These are phyloP conservation scores for Phialocephala sp. DNA, from an alignment of 2,329 filamentous ascomycete species.

Conservation along the genomic window DNA sequence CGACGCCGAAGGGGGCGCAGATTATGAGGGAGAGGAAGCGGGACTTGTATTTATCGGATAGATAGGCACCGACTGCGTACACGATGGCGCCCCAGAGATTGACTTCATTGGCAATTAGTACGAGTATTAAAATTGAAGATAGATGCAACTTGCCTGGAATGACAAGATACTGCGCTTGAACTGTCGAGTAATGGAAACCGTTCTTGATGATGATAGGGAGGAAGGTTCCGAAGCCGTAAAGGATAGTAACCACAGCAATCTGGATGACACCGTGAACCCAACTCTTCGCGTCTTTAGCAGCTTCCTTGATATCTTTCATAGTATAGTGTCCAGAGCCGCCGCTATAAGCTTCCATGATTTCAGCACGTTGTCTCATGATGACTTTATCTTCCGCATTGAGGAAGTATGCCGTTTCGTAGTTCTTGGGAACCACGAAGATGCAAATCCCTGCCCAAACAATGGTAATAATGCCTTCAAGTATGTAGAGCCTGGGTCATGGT, in stretches of 20 bases:
- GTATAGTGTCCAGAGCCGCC: constrained; percentile 17
- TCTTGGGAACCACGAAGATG: constrained; percentile 19
- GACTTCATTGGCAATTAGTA: background rate
- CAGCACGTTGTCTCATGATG: constrained; percentile 19
- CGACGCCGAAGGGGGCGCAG: constrained; percentile 17
- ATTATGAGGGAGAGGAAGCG: constrained; percentile 20
- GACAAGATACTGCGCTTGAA: constrained; percentile 22
- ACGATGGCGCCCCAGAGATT: constrained; percentile 20
- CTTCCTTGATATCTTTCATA: constrained; percentile 24
- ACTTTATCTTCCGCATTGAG: constrained; percentile 20
- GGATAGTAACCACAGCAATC: constrained; percentile 19
- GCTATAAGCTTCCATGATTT: constrained; percentile 18
- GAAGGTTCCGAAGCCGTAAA: constrained; percentile 24
- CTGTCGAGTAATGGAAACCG: constrained; percentile 22
- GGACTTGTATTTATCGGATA: constrained; percentile 21
- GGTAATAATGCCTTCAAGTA: constrained; percentile 50
- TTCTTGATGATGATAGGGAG: constrained; percentile 23
- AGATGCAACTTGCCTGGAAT: constrained; percentile 15
- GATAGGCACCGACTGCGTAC: constrained; percentile 20
- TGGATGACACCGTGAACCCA: constrained; percentile 23
- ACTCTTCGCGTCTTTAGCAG: constrained; percentile 18
- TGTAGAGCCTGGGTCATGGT: constrained; percentile 46
- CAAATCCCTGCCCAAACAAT: constrained; percentile 14
- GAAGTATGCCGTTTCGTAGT: constrained; percentile 22
- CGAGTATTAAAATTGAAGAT: too few relatives aligned